Percentiles rank a stretch among this genome's conserved stretches.
phyloP scores from a whole-genome alignment of 2,329 filamentous ascomycete species.

The Diplocarpon mali region DNA sequence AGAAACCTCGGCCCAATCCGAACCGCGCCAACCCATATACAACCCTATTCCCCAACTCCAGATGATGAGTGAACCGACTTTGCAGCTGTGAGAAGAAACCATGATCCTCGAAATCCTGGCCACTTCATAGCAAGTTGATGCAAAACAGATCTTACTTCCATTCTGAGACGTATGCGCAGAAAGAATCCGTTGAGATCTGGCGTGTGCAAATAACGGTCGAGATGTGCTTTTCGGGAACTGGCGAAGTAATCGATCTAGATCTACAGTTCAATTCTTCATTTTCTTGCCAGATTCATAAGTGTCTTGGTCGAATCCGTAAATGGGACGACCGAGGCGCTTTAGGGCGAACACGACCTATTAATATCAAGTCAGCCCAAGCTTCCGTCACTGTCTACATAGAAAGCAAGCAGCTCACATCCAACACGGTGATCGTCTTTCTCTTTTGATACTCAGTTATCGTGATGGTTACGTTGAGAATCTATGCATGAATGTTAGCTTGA shows the following conservation, averaged over 20 bases:
- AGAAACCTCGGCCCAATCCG: too few relatives aligned
- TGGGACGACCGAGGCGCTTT: slow-evolving; percentile 36
- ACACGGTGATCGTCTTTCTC: slow-evolving; percentile 50
- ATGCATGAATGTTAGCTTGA: background rate
- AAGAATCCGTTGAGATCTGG: background rate
- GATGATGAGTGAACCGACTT: too few relatives aligned
- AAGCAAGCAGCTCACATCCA: slow-evolving; percentile 39
- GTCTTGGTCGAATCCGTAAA: slow-evolving; percentile 47
- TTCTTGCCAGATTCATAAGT: background rate
- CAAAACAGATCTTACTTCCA: too few relatives aligned
- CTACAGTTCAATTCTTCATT: background rate
- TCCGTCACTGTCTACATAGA: background rate
- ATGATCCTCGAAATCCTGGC: too few relatives aligned
- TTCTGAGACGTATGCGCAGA: too few relatives aligned
- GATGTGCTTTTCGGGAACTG: background rate
- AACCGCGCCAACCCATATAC: too few relatives aligned
- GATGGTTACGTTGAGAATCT: slow-evolving; percentile 43
- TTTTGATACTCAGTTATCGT: slow-evolving; percentile 41
- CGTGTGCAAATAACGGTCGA: background rate
- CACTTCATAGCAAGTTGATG: too few relatives aligned
- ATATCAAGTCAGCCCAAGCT: background rate
- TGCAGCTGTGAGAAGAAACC: too few relatives aligned
- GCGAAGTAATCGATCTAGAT: background rate
- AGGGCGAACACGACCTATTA: slow-evolving; percentile 44
- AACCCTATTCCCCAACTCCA: too few relatives aligned